phyloP scores from a whole-genome alignment of 2,329 filamentous ascomycete genomes.

The Lomentospora prolificans region DNA sequence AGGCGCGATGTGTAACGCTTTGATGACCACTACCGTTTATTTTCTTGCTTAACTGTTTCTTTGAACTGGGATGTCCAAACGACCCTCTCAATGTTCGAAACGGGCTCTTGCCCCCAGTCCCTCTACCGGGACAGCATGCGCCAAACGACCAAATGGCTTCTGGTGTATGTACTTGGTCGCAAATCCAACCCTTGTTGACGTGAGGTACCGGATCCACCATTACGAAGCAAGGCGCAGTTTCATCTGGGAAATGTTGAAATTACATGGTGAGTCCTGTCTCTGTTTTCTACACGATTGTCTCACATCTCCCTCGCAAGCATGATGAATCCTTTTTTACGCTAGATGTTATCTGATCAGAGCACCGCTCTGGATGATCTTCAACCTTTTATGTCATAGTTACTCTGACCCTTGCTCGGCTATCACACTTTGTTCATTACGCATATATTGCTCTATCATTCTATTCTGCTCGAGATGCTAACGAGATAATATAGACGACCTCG shows the following conservation, averaged over 20 bases:
- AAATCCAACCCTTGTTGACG: no score
- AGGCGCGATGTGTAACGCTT: neutral
- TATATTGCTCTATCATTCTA: neutral
- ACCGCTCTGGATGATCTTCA: constrained; percentile 1
- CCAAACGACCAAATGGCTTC: no score
- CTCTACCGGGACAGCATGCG: no score
- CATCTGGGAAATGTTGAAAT: neutral
- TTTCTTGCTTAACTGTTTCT: neutral
- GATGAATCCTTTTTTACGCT: constrained; percentile 7
- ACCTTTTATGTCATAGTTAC: constrained; percentile 1
- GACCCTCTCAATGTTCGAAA: no score
- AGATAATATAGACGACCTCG: no score
- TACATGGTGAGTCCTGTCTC: neutral
- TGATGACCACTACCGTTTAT: neutral
- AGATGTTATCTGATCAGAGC: constrained; percentile 9
- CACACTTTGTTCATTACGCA: neutral
- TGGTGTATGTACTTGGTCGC: neutral
- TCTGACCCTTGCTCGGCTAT: neutral
- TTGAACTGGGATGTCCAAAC: neutral
- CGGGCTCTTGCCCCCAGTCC: no score
- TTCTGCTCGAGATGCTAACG: neutral
- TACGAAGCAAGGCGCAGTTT: no score
- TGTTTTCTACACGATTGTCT: neutral
- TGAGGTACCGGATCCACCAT: no score
- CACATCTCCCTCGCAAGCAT: neutral